These are phyloP conservation scores for Emergomyces africanus DNA, from an alignment of 2,329 filamentous ascomycete species.

Conservation along the genomic window DNA sequence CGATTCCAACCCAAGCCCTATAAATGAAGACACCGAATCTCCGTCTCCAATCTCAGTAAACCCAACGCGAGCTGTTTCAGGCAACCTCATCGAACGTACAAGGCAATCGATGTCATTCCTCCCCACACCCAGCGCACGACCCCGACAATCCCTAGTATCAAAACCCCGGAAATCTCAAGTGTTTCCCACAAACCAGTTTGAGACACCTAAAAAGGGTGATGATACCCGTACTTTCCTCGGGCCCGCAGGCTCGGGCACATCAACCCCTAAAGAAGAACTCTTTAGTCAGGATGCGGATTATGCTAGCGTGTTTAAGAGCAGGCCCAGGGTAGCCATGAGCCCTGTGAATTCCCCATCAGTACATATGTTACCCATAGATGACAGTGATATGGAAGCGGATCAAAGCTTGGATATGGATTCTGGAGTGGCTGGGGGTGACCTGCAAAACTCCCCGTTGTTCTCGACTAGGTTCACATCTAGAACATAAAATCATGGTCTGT, in stretches of 20 bases:
- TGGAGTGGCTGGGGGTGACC: neutral
- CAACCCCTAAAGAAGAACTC: slow-evolving; percentile 53
- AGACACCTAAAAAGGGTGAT: slow-evolving; percentile 34
- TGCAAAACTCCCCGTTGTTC: slow-evolving; percentile 7
- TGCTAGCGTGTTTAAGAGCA: slow-evolving; percentile 70
- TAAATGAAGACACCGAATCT: slow-evolving; percentile 12
- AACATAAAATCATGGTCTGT: neutral
- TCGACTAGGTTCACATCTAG: slow-evolving; percentile 1
- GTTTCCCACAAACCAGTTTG: slow-evolving; percentile 45
- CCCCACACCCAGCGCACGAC: slow-evolving; percentile 21
- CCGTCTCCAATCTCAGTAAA: slow-evolving; percentile 8
- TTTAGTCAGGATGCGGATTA: slow-evolving; percentile 62
- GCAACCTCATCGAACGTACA: slow-evolving; percentile 61
- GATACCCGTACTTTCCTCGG: slow-evolving; percentile 8
- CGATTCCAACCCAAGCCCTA: neutral
- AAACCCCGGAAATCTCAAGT: slow-evolving; percentile 26
- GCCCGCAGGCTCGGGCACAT: slow-evolving; percentile 18
- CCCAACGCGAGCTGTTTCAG: slow-evolving; percentile 12
- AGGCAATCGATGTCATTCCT: slow-evolving; percentile 63
- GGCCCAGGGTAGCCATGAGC: slow-evolving; percentile 68
- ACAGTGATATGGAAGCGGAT: slow-evolving; percentile 3
- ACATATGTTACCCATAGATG: slow-evolving; percentile 2
- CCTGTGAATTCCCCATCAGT: slow-evolving; percentile 38
- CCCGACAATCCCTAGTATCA: slow-evolving; percentile 14
- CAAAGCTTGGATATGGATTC: neutral